Evolutionary conservation across 2,329 filamentous ascomycete species (phyloP), one percentile per base, ranked within the genome.

Genomic region (Rasamsonia emersonii): DNA sequence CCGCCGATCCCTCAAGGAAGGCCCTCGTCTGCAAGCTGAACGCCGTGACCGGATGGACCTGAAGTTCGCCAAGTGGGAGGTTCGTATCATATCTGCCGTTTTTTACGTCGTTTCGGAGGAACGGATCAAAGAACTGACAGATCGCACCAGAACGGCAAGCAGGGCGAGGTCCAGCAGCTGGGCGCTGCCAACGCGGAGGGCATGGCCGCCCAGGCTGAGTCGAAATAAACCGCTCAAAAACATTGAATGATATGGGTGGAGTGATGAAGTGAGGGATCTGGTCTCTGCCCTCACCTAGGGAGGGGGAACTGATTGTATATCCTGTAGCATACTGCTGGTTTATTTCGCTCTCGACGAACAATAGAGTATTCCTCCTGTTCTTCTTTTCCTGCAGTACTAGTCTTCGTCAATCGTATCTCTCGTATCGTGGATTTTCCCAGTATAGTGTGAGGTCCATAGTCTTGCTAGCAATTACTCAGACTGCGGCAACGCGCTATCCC

Each of bases 1-100:
- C 64, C 91, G 93, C 71, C 83, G 86, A 64, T 93, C 86, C 63
- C 75, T 98, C 64, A 95, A 96, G 76, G 91, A 98, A 59, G 85
- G 91, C 37, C 82, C 86, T 72, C 79, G 91, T 69, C 65, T 95
- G 48, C 62, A 63, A 49, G 86, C 88, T 45, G 91, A 96, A 77
- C 81, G 85, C 60, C 79, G 91, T 61, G 88, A 86, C 58, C 77
- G 86, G 65, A 81, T 80, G 67, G 89, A 96, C 35, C 67, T 98
- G 53, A 79, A 79, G 65, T 93, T 95, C 56, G 73, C 86, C 49
- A 93, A 89, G 75, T 98, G 91, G 91, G 73, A 85, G 77, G 91
- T 98, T 68, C 76, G 84, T 75, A 49, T 10, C 18, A 21, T 10
- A 21, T 16, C 26, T 35, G 19, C 24, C 26, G 24, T 24, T 21